phyloP scores from a whole-genome alignment of 441 rosid genomes.

The Iberis amara region DNA sequence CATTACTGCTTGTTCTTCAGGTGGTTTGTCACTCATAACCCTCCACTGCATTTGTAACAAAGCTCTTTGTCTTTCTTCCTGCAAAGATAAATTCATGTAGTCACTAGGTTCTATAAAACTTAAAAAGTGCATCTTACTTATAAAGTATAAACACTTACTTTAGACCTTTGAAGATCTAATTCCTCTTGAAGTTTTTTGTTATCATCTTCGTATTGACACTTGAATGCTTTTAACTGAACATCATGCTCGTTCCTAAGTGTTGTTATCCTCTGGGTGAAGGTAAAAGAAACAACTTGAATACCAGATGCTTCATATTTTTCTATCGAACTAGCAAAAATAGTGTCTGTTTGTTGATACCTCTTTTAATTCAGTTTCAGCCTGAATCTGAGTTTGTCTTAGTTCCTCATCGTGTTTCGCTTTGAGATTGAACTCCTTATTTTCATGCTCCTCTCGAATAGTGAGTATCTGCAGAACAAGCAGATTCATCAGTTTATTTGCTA shows the following conservation, averaged over 20 bases:
- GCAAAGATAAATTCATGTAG: slow-evolving; percentile 15
- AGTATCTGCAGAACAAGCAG: slow-evolving; percentile 35
- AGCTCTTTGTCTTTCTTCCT: slow-evolving; percentile 92
- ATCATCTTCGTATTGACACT: slow-evolving; percentile 74
- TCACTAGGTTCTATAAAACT: neutral
- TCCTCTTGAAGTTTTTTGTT: slow-evolving; percentile 64
- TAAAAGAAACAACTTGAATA: slow-evolving; percentile 3
- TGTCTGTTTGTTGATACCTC: slow-evolving; percentile 42
- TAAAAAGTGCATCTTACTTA: neutral
- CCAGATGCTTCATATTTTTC: slow-evolving; percentile 20
- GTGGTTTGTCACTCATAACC: slow-evolving; percentile 80
- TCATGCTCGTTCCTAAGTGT: slow-evolving; percentile 64
- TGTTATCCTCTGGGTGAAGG: slow-evolving; percentile 42
- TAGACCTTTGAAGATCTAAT: slow-evolving; percentile 68
- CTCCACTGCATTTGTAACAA: slow-evolving; percentile 90
- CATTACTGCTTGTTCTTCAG: slow-evolving; percentile 80
- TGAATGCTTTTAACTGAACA: slow-evolving; percentile 58
- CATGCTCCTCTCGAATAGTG: slow-evolving; percentile 48
- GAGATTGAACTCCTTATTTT: slow-evolving; percentile 44
- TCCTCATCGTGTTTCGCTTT: slow-evolving; percentile 55
- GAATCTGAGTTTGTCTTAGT: slow-evolving; percentile 47
- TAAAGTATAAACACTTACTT: slow-evolving; percentile 32
- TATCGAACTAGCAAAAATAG: slow-evolving; percentile 7
- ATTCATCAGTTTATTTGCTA: slow-evolving; percentile 15
- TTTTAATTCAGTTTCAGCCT: slow-evolving; percentile 60